phyloP scores from a whole-genome alignment of 176 grass and related monocot species.

The Oryza rufipogon region DNA sequence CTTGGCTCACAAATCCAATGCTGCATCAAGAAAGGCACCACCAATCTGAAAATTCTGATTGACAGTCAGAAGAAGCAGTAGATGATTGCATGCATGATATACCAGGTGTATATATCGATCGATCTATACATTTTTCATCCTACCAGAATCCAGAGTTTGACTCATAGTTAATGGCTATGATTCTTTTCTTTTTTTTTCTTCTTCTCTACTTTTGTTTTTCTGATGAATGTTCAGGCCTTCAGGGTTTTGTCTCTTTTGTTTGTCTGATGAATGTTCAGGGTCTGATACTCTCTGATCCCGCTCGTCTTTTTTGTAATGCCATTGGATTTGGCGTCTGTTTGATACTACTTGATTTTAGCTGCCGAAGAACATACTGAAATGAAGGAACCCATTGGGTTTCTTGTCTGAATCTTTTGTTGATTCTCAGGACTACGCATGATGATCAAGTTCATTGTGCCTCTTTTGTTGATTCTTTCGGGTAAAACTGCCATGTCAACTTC shows the following conservation, averaged over 20 bases:
- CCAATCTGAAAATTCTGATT: conserved; percentile 39
- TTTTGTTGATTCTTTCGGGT: background rate
- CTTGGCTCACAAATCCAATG: conserved; percentile 42
- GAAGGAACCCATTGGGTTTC: background rate
- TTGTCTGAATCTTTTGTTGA: too few species aligned
- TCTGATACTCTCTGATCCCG: background rate
- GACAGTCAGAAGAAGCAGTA: background rate
- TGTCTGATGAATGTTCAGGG: background rate
- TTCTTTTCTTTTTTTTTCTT: background rate
- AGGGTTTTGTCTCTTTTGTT: background rate
- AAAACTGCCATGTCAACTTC: background rate
- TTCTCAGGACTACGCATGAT: too few species aligned
- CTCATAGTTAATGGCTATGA: background rate
- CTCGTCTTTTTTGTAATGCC: background rate
- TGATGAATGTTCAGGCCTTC: conserved; percentile 17
- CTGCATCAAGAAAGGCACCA: conserved; percentile 35
- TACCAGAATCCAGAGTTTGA: background rate
- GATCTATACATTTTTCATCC: conserved; percentile 25
- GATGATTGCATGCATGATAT: background rate
- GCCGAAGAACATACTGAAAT: conserved; percentile 12
- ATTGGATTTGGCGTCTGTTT: conserved; percentile 16
- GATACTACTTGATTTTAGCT: background rate
- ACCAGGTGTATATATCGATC: conserved; percentile 42
- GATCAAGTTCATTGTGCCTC: background rate
- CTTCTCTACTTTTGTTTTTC: background rate